Evolutionary conservation across 2,329 filamentous ascomycete genomes (phyloP).

Genomic region (Arthrobotrys sphaeroides): DNA sequence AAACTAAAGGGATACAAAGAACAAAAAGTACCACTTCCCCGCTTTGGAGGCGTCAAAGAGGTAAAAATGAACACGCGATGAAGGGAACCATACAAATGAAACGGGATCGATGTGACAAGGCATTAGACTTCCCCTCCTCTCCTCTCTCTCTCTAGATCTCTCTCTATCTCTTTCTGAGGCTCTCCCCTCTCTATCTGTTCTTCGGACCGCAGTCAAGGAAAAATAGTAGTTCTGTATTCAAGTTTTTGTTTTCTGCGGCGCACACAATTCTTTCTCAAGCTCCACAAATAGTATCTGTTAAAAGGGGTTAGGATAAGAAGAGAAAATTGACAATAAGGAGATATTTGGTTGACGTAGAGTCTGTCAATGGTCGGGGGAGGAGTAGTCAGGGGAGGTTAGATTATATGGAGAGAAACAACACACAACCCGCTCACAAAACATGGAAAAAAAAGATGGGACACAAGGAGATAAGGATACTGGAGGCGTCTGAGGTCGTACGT

Average conservation of each 20-base stretch:
- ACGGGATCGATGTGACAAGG: slow-evolving; percentile 25
- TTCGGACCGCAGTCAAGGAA: slow-evolving; percentile 12
- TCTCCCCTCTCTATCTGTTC: slow-evolving; percentile 1
- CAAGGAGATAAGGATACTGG: slow-evolving; percentile 24
- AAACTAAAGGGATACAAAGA: slow-evolving; percentile 20
- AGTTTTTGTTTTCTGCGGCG: slow-evolving; percentile 11
- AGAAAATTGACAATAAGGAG: slow-evolving; percentile 45
- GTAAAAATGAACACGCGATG: slow-evolving; percentile 16
- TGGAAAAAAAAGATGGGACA: slow-evolving; percentile 39
- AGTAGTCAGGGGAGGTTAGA: slow-evolving; percentile 10
- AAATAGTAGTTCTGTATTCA: slow-evolving; percentile 21
- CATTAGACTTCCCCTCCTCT: slow-evolving; percentile 37
- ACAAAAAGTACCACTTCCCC: background rate
- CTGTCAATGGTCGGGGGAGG: slow-evolving; percentile 22
- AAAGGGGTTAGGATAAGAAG: slow-evolving; percentile 37
- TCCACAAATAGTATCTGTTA: slow-evolving; percentile 35
- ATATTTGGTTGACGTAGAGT: slow-evolving; percentile 51
- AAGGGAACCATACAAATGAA: slow-evolving; percentile 51
- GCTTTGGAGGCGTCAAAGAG: slow-evolving; percentile 2
- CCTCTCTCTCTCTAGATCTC: background rate
- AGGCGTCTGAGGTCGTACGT: slow-evolving; percentile 45
- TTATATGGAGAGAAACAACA: slow-evolving; percentile 43
- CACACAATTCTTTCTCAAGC: slow-evolving; percentile 16
- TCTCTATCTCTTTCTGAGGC: slow-evolving; percentile 13
- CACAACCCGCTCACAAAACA: slow-evolving; percentile 53